Conservation (phyloP, 2,329 filamentous ascomycete genomes). For the Hortaea werneckii region DNA sequence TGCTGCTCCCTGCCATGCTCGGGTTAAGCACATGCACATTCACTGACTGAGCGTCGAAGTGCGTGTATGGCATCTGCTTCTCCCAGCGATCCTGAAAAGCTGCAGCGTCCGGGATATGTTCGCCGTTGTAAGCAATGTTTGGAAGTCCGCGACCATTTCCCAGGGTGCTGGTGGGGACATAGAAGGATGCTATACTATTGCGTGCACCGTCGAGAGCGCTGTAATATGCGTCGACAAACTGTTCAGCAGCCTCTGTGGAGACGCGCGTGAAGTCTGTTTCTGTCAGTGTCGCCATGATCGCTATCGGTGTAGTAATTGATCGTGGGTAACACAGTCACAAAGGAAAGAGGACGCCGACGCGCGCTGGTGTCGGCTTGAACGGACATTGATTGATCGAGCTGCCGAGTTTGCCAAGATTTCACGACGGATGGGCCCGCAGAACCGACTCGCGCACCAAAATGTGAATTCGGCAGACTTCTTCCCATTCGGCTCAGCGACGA, state of each 20-base stretch:
- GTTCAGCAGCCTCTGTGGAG: conserved; percentile 51
- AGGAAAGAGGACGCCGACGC: background rate
- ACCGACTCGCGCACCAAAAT: background rate
- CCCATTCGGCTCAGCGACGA: background rate
- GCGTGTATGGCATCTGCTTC: conserved; percentile 51
- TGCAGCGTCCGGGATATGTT: conserved; percentile 49
- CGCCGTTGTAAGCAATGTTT: conserved; percentile 73
- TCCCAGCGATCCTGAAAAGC: conserved; percentile 61
- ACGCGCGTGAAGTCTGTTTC: conserved; percentile 21
- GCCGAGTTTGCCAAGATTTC: conserved; percentile 2
- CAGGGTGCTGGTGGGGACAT: conserved; percentile 49
- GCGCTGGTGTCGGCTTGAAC: background rate
- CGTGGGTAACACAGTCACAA: background rate
- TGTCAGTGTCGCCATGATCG: conserved; percentile 16
- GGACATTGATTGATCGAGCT: background rate
- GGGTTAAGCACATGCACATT: conserved; percentile 72
- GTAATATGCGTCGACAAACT: conserved; percentile 68
- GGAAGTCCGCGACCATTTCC: conserved; percentile 45
- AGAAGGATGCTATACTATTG: conserved; percentile 55
- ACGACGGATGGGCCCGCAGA: background rate
- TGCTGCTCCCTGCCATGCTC: conserved; percentile 19
- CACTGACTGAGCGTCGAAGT: conserved; percentile 65
- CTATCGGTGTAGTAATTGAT: background rate
- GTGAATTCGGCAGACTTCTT: background rate
- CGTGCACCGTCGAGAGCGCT: conserved; percentile 54